phyloP scores from a whole-genome alignment of 2,329 filamentous ascomycete genomes.

The Aspergillus novofumigatus region DNA sequence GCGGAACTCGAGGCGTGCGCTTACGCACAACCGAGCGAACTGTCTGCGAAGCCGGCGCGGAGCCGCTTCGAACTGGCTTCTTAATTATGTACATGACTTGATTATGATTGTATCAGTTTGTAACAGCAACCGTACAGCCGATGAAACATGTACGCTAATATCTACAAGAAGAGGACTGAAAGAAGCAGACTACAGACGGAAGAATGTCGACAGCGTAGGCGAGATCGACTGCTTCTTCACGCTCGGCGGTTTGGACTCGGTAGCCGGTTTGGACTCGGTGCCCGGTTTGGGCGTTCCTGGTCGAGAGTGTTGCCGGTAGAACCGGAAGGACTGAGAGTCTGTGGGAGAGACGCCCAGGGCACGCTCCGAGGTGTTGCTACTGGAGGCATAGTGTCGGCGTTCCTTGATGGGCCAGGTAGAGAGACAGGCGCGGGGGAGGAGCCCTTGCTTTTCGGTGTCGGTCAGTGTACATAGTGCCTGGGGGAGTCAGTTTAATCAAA shows the following conservation, averaged over 20 bases:
- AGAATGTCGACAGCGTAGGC: neutral
- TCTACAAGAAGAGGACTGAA: neutral
- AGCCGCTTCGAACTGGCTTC: neutral
- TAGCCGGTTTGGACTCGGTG: neutral
- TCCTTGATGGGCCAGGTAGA: neutral
- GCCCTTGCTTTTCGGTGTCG: neutral
- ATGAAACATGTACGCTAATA: neutral
- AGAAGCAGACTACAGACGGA: neutral
- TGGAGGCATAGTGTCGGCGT: neutral
- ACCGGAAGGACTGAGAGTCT: neutral
- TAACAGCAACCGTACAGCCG: no score
- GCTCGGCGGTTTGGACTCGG: neutral
- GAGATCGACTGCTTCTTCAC: neutral
- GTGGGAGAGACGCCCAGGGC: neutral
- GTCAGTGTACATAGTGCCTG: neutral
- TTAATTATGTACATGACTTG: neutral
- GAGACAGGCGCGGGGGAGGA: neutral
- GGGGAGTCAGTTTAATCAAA: no score
- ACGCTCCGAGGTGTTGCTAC: neutral
- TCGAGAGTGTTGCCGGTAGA: neutral
- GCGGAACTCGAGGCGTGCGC: neutral
- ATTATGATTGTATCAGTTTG: neutral
- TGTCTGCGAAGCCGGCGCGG: neutral
- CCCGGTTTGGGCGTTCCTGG: neutral
- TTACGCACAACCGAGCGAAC: neutral